Conservation (phyloP, 345 rosid genomes). For the Murraya koenigii region DNA sequence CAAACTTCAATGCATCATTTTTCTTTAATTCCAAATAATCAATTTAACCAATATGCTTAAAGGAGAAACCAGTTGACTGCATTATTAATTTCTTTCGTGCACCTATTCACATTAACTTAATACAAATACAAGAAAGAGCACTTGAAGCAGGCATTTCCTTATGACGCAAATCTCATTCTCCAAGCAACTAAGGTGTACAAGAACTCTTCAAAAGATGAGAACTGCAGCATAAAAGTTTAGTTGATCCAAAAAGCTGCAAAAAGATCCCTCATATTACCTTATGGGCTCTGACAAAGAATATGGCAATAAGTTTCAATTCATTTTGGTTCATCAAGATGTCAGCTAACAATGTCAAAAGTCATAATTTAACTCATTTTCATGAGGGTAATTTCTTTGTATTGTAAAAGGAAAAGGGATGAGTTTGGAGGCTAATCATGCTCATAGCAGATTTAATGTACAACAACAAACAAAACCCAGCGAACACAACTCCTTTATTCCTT, state of each 20-base stretch:
- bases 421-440: slow-evolving; percentile 4
- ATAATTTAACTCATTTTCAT: not conserved
- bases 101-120: not conserved
- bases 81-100: not conserved
- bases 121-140: not conserved
- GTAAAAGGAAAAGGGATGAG: not conserved
- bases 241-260: not conserved
- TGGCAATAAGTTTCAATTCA: not conserved
- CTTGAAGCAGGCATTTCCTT: not conserved
- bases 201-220: not conserved
- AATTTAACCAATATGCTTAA: not conserved
- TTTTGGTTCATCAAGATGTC: not conserved
- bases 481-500: not conserved
- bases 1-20: not conserved
- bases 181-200: not conserved
- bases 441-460: not conserved
- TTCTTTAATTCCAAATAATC: not conserved
- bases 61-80: not conserved
- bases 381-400: not conserved
- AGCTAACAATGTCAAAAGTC: not conserved
- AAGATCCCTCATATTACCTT: not conserved
- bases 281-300: not conserved
- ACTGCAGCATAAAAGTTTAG: not conserved
- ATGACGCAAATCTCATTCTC: not conserved
- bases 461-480: not conserved